Evolutionary conservation across 2,329 filamentous ascomycete species (phyloP).

Genomic region (Aspergillus persii): DNA sequence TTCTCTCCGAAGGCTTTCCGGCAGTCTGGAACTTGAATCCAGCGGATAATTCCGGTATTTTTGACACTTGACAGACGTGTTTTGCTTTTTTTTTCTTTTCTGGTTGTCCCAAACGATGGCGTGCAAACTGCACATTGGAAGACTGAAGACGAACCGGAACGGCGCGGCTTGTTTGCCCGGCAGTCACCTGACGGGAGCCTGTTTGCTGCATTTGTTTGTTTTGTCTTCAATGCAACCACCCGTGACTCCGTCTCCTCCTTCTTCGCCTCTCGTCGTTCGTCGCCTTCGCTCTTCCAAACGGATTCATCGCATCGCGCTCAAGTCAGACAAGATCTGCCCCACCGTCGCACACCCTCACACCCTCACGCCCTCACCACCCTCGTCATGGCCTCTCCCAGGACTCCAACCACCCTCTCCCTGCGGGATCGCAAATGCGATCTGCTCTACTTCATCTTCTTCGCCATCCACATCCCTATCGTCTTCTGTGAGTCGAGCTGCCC

Average conservation of each 20-base stretch:
- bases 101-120: background rate
- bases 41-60: background rate
- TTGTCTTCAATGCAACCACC: no score
- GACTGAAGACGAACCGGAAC: no score
- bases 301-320: background rate
- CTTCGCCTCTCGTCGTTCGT: background rate
- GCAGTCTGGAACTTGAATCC: slow-evolving; percentile 14
- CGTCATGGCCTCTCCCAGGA: slow-evolving; percentile 6
- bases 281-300: background rate
- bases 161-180: no score
- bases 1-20: slow-evolving; percentile 5
- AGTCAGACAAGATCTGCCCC: background rate
- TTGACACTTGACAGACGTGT: background rate
- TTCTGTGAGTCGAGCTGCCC: slow-evolving; percentile 46
- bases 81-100: background rate
- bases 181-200: no score
- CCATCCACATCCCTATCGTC: slow-evolving; percentile 60
- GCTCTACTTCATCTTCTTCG: slow-evolving; percentile 58
- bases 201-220: no score
- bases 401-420: slow-evolving; percentile 18
- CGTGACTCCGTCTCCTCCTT: no score
- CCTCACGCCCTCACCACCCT: background rate
- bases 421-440: slow-evolving; percentile 38
- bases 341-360: background rate
- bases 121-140: no score